Base-by-base conservation (phyloP, 2,329 filamentous ascomycete genomes). In the Emmonsiellopsis sp. region DNA sequence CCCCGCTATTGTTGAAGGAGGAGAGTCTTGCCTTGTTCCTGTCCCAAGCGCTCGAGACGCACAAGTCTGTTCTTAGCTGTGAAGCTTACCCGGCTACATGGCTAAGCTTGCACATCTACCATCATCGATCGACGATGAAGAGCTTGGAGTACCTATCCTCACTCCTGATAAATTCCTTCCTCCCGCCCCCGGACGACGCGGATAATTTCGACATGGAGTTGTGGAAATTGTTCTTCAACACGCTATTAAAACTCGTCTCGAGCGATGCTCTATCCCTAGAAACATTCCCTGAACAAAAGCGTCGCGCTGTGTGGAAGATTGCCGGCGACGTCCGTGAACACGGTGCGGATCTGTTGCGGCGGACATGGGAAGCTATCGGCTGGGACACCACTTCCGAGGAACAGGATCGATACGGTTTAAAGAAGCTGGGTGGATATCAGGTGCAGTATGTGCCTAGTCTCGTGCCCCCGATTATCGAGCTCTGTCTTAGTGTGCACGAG, bases 301-400 rank as follows among this genome's bases (percentile, higher is more conserved):
- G 93, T 45, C 79, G 93, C 53, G 92, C 93, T 0, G 92, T 97
- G 1, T 98, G 94, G 93, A 98, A 97, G 73, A 96, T 98, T 65
- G 93, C 92, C 3, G 93, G 93, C 5, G 94, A 98, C 71, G 89
- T 98, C 49, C 82, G 93, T 53, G 91, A 97, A 68, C 81, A 89
- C 59, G 93, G 94, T 13, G 92, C 93, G 3, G 87, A 92, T 49
- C 76, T 98, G 7, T 75, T 98, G 36, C 83, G 86, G 56, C 81
- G 83, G 32, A 92, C 87, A 5, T 98, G 93, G 93, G 88, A 95
- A 65, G 87, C 90, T 14, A 94, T 98, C 57, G 93, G 94, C 10
- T 98, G 93, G 93, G 92, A 98, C 62, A 88, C 89, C 0, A 88
- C 80, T 34, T 70, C 77, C 1, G 92, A 97, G 55, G 91, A 96